Conservation (phyloP, 2,329 filamentous ascomycete species). For the Parascedosporium putredinis region DNA sequence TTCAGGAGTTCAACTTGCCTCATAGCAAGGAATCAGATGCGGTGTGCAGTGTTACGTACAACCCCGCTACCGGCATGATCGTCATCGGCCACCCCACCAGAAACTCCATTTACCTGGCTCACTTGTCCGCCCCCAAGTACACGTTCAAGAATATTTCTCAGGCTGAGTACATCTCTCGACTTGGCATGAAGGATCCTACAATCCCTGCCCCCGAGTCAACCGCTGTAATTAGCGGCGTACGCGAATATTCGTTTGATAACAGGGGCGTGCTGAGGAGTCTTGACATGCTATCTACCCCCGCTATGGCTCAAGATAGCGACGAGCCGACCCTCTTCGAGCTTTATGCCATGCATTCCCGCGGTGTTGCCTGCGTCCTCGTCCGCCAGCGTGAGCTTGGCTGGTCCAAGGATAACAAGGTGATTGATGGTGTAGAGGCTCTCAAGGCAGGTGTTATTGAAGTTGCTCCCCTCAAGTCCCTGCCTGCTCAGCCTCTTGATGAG, state of each 20-base stretch:
- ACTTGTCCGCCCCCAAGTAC: slow-evolving; percentile 90
- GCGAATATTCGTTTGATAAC: slow-evolving; percentile 84
- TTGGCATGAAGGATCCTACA: slow-evolving; percentile 60
- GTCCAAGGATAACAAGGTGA: slow-evolving; percentile 80
- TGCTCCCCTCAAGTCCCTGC: slow-evolving; percentile 51
- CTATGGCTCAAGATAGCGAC: slow-evolving; percentile 44
- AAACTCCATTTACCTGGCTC: slow-evolving; percentile 95
- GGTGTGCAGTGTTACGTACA: slow-evolving; percentile 95
- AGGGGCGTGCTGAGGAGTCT: slow-evolving; percentile 82
- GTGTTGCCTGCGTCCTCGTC: slow-evolving; percentile 81
- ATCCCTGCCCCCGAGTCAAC: slow-evolving; percentile 86
- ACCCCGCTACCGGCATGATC: slow-evolving; percentile 85
- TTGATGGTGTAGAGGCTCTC: slow-evolving; percentile 67
- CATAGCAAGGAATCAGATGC: slow-evolving; percentile 94
- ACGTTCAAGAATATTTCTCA: slow-evolving; percentile 74
- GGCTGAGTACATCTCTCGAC: slow-evolving; percentile 72
- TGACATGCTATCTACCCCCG: slow-evolving; percentile 69
- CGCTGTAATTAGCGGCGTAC: slow-evolving; percentile 91
- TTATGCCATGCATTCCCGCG: slow-evolving; percentile 95
- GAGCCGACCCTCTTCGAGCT: slow-evolving; percentile 81
- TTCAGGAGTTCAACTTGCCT: slow-evolving; percentile 93
- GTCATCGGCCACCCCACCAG: slow-evolving; percentile 91
- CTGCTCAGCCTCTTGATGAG: slow-evolving; percentile 35
- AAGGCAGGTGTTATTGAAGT: slow-evolving; percentile 65
- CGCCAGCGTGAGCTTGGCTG: slow-evolving; percentile 86